phyloP scores from a whole-genome alignment of 2,329 filamentous ascomycete species.

The Fusarium miscanthi region DNA sequence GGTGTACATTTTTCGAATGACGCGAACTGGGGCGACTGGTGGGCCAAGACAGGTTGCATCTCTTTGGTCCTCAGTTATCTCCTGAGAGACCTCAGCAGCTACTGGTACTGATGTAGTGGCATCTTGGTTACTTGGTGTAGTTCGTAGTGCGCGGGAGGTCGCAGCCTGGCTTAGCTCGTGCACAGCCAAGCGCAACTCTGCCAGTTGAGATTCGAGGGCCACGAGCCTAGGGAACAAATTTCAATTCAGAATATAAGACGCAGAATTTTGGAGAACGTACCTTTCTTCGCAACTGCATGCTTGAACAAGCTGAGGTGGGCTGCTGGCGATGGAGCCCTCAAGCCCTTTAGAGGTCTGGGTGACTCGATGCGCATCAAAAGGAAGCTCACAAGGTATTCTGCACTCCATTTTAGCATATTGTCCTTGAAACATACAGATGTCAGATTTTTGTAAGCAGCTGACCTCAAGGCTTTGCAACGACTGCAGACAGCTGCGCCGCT shows the following conservation, averaged over 20 bases:
- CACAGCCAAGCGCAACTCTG: background rate
- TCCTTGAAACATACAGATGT: accelerated
- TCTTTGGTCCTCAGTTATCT: background rate
- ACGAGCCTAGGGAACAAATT: accelerated
- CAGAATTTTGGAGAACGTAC: background rate
- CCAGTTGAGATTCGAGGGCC: background rate
- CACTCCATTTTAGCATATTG: accelerated
- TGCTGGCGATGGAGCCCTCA: accelerated
- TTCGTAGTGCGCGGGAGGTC: background rate
- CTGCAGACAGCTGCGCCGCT: background rate
- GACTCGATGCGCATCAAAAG: background rate
- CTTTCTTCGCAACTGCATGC: background rate
- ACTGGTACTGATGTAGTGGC: accelerated
- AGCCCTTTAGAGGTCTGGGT: too few relatives aligned
- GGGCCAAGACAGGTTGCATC: accelerated
- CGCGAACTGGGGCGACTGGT: background rate
- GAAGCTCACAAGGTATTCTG: background rate
- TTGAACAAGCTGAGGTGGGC: accelerated
- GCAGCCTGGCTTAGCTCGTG: background rate
- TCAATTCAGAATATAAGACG: too few relatives aligned
- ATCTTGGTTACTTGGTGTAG: too few relatives aligned
- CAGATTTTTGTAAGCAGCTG: accelerated
- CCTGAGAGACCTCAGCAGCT: accelerated
- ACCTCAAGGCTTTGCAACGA: background rate
- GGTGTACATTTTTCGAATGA: background rate